Evolutionary conservation across 2,329 filamentous ascomycete species (phyloP).

Genomic region (Fusarium sambucinum): DNA sequence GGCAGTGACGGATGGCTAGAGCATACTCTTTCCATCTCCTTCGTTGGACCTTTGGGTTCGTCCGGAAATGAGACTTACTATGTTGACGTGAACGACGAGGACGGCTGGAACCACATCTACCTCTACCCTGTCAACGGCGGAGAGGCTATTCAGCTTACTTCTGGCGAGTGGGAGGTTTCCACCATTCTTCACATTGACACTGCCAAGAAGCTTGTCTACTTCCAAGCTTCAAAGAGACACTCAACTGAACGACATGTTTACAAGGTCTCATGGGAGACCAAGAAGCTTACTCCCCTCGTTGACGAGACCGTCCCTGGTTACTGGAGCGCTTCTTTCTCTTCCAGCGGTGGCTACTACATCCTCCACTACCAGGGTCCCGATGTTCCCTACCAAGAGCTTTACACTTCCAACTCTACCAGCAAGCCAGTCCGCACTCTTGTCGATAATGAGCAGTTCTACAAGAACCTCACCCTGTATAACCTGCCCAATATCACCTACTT

Average conservation of each 20-base stretch:
- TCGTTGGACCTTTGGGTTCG: slow-evolving; percentile 61
- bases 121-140: slow-evolving; percentile 70
- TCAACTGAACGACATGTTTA: slow-evolving; percentile 76
- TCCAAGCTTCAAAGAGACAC: slow-evolving; percentile 72
- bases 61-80: slow-evolving; percentile 63
- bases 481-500: slow-evolving; percentile 74
- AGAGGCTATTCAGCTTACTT: slow-evolving; percentile 68
- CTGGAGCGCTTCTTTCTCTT: slow-evolving; percentile 75
- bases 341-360: slow-evolving; percentile 72
- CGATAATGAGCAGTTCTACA: slow-evolving; percentile 68
- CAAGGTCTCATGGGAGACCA: slow-evolving; percentile 69
- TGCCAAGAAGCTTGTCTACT: slow-evolving; percentile 69
- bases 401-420: slow-evolving; percentile 65
- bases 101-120: slow-evolving; percentile 78
- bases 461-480: slow-evolving; percentile 68
- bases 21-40: slow-evolving; percentile 67
- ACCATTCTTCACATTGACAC: slow-evolving; percentile 70
- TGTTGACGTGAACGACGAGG: slow-evolving; percentile 74
- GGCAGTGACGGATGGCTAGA: slow-evolving; percentile 73
- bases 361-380: slow-evolving; percentile 74
- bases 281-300: slow-evolving; percentile 69
- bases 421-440: slow-evolving; percentile 69
- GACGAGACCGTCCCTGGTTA: slow-evolving; percentile 69
- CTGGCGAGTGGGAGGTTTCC: slow-evolving; percentile 74
- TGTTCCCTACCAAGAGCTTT: slow-evolving; percentile 77